Evolutionary conservation across 2,329 filamentous ascomycete genomes (phyloP).

Genomic region (Trichoderma endophyticum): DNA sequence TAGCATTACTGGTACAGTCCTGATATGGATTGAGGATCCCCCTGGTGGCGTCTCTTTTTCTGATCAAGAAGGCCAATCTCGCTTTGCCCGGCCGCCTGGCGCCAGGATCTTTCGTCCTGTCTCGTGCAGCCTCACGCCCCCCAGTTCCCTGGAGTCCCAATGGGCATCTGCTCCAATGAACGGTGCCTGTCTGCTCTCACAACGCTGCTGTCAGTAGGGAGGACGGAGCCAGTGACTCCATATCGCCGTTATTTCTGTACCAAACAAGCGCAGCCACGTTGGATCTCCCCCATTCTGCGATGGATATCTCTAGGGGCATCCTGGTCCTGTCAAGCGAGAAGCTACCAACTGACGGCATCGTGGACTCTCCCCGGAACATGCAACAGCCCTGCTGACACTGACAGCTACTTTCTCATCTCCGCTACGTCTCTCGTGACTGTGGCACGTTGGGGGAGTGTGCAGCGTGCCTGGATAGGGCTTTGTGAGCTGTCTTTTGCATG

Average conservation of each 20-base stretch:
- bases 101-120: background rate
- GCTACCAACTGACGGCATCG: background rate
- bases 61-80: constrained; percentile 9
- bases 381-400: constrained; percentile 4
- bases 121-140: background rate
- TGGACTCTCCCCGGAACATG: background rate
- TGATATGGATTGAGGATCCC: background rate
- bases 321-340: background rate
- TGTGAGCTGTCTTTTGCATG: constrained; percentile 3
- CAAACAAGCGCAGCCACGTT: constrained; percentile 4
- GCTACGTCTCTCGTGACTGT: background rate
- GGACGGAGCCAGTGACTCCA: background rate
- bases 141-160: background rate
- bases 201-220: background rate
- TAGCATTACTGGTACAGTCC: background rate
- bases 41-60: background rate
- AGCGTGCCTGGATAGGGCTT: background rate
- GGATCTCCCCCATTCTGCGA: background rate
- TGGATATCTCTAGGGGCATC: background rate
- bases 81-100: background rate
- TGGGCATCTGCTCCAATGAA: background rate
- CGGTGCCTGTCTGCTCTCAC: background rate
- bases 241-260: background rate
- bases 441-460: background rate
- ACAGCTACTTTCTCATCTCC: background rate